Conservation (phyloP, 805 yeast genomes). For the Candida multigemmis region DNA sequence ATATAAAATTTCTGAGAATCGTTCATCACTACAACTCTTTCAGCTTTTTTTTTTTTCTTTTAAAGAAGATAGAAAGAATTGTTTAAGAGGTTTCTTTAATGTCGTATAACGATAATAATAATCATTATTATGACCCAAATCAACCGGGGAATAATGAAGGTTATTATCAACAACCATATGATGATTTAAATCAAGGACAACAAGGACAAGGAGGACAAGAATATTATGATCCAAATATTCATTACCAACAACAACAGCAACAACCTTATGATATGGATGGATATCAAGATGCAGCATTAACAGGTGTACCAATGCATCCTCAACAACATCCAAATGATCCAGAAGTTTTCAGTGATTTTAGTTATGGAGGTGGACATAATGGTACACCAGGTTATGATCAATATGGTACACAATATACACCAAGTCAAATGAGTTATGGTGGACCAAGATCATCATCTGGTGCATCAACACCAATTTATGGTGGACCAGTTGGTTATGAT, state of each 20-base stretch:
- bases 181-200: slow-evolving; percentile 13
- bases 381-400: slow-evolving; percentile 66
- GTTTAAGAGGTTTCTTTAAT: slow-evolving; percentile 23
- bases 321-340: slow-evolving; percentile 37
- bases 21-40: slow-evolving; percentile 2
- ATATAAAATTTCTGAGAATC: slow-evolving; percentile 1
- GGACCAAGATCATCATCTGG: slow-evolving; percentile 77
- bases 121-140: slow-evolving; percentile 41
- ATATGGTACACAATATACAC: slow-evolving; percentile 66
- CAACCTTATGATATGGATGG: slow-evolving; percentile 42
- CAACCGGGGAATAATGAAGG: slow-evolving; percentile 22
- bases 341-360: slow-evolving; percentile 61
- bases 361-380: slow-evolving; percentile 41
- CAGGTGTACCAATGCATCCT: slow-evolving; percentile 25
- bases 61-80: slow-evolving; percentile 1
- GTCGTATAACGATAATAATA: slow-evolving; percentile 52
- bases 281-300: slow-evolving; percentile 37
- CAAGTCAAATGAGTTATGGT: slow-evolving; percentile 82
- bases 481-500: slow-evolving; percentile 52
- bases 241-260: slow-evolving; percentile 40
- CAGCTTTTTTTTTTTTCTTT: slow-evolving; percentile 2
- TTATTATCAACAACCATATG: slow-evolving; percentile 23
- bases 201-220: slow-evolving; percentile 31
- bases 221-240: slow-evolving; percentile 40
- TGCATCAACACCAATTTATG: slow-evolving; percentile 89